Conservation (phyloP, 306 rosid genomes). For the Amphicarpaea edgeworthii region DNA sequence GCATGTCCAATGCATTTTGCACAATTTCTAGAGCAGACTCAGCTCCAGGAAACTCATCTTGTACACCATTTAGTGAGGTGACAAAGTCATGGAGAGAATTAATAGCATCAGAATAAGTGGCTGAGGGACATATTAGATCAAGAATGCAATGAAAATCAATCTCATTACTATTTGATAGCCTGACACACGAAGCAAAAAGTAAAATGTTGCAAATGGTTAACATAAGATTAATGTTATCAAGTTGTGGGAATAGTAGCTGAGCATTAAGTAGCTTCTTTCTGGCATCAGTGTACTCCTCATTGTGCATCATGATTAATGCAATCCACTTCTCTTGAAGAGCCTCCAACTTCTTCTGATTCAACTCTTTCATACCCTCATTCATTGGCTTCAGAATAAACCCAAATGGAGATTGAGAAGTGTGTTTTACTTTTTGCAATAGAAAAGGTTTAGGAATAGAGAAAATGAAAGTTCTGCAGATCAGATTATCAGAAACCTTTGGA, state of each 20-base stretch:
- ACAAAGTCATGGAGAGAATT: constrained; percentile 7
- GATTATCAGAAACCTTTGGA: too few relatives aligned
- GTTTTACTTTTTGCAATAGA: too few relatives aligned
- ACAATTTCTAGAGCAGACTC: constrained; percentile 29
- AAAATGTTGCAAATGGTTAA: constrained; percentile 27
- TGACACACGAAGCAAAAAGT: constrained; percentile 14
- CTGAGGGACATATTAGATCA: constrained; percentile 22
- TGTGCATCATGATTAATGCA: constrained; percentile 37
- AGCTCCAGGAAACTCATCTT: constrained; percentile 41
- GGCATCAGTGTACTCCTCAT: constrained; percentile 27
- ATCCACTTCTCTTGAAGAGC: constrained; percentile 22
- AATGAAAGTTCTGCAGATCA: too few relatives aligned
- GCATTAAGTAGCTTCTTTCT: constrained; percentile 16
- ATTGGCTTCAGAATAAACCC: neutral
- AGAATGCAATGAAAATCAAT: constrained; percentile 32
- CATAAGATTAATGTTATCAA: constrained; percentile 10
- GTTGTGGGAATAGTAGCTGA: constrained; percentile 32
- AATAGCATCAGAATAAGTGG: constrained; percentile 25
- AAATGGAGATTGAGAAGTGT: too few relatives aligned
- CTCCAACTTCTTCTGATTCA: constrained; percentile 40
- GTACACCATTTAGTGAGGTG: neutral
- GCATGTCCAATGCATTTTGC: constrained; percentile 3
- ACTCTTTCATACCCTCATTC: neutral
- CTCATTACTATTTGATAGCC: constrained; percentile 4
- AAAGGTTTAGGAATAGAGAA: too few relatives aligned